Evolutionary conservation across 805 yeast species (phyloP), one percentile per base, ranked within the genome.

Genomic region (Wickerhamiella cacticola): DNA sequence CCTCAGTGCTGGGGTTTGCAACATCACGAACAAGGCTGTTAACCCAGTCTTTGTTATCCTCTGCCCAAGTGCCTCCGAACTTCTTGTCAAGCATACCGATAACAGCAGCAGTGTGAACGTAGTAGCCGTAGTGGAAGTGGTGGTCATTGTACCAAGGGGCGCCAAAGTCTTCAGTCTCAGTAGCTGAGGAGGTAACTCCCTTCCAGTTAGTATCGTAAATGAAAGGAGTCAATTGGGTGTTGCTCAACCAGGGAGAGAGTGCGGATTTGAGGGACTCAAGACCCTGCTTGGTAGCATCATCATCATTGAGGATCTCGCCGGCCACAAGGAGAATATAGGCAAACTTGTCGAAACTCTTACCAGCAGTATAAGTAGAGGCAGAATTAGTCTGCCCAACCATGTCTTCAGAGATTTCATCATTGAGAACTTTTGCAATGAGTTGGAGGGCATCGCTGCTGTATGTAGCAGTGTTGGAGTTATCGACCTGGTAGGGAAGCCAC

Each of bases 291-390:
- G 92, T 73, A 48, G 81, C 63, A 1, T 58, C 61, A 0, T 64
- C 59, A 59, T 88, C 82, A 16, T 74, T 61, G 40, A 89, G 62
- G 16, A 89, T 71, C 52, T 71, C 78, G 48, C 81, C 78, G 33
- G 80, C 77, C 9, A 79, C 84, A 53, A 82, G 82, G 12, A 86
- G 69, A 46, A 92, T 73, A 71, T 82, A 82, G 0, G 97, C 96
- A 64, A 83, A 92, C 65, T 88, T 92, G 55, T 87, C 95, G 44
- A 88, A 67, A 23, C 78, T 72, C 62, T 92, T 89, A 10, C 97
- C 98, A 1, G 94, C 74, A 18, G 84, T 78, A 65, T 89, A 89
- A 83, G 88, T 88, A 0, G 96, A 85, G 52, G 85, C 85, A 9
- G 80, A 67, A 56, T 81, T 67, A n/a, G 81, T 72, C 62, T 72